Evolutionary conservation across 768 basidiomycete species (phyloP), one percentile per base, ranked within the genome.

Genomic region (Hygrocybe punicea): DNA sequence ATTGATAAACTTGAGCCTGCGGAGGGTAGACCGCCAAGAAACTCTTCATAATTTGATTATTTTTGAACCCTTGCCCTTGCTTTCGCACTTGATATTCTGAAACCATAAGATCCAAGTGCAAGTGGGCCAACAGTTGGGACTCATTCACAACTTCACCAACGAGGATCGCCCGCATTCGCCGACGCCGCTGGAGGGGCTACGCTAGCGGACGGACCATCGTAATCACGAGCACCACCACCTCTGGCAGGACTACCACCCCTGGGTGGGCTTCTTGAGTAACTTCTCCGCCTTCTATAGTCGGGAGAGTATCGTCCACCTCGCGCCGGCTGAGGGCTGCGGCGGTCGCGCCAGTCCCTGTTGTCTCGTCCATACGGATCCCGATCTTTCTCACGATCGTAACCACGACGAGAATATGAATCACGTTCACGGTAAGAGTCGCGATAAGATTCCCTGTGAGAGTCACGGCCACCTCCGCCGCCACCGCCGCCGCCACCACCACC

Each of bases 221-320:
- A 63, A 57, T 68, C 56, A 61, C 69, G 16, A 67, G 59, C 53
- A 75, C 62, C 53, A 75, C 62, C 55, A 45, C 69, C 65, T 46
- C 74, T 69, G 44, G 74, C 63, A 19, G 79, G 80, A 69, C 80
- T 81, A 68, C 85, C 83, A 52, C 87, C 89, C 63, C 88, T 78
- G 53, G 87, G 89, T 21, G 90, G 91, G 73, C 87, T 90, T 67
- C 87, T 81, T 53, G 87, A 89, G 62, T 89, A 87, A 73, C 87
- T 90, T 69, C 82, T 79, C 54, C 90, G 86, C 68, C 80, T 81
- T 64, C 86, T 80, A 62, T 88, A 84, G 63, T 89, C 88, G 59
- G 89, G 89, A 61, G 87, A 90, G 76, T 89, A 86, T 57, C 87
- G 76, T 58, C 84, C 78, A 62, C 84, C 75, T 53, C 83, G 76